These are phyloP conservation scores for Trichocladium uniseriatum DNA, from an alignment of 495 filamentous ascomycete species.

Conservation along the genomic window DNA sequence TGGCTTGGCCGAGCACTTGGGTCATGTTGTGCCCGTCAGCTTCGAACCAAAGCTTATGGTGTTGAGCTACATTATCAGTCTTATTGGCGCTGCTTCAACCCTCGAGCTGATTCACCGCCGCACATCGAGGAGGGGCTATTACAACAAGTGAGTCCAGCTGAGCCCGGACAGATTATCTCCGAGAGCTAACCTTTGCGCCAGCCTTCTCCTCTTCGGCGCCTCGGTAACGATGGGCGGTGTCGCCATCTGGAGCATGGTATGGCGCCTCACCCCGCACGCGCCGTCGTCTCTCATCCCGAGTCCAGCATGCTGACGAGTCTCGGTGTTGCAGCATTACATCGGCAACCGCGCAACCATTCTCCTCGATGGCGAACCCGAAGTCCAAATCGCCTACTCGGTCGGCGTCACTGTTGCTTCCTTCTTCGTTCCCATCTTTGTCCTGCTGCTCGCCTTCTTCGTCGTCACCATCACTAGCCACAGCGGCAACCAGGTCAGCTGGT, in stretches of 20 bases:
- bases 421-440: slow-evolving; percentile 66
- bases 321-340: slow-evolving; percentile 66
- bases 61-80: slow-evolving; percentile 69
- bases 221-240: slow-evolving; percentile 73
- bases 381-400: slow-evolving; percentile 66
- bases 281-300: too few relatives aligned
- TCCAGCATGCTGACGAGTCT: too few relatives aligned
- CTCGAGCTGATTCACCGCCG: slow-evolving; percentile 73
- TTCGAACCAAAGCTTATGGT: slow-evolving; percentile 58
- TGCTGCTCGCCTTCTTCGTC: slow-evolving; percentile 62
- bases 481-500: slow-evolving; percentile 41
- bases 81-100: slow-evolving; percentile 65
- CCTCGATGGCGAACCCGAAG: slow-evolving; percentile 44
- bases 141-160: slow-evolving; percentile 51
- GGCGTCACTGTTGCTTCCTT: slow-evolving; percentile 70
- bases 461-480: slow-evolving; percentile 54
- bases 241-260: slow-evolving; percentile 55
- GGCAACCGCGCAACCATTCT: slow-evolving; percentile 73
- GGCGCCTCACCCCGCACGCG: too few relatives aligned
- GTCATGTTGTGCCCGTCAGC: slow-evolving; percentile 39
- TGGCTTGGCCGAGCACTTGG: slow-evolving; percentile 22
- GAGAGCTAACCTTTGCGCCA: slow-evolving; percentile 31
- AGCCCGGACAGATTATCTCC: too few relatives aligned
- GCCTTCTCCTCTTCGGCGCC: slow-evolving; percentile 61
- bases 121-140: slow-evolving; percentile 54